Evolutionary conservation across 768 basidiomycete species (phyloP), one percentile per base, ranked within the genome.

Genomic region (Rhodotorula graminis): DNA sequence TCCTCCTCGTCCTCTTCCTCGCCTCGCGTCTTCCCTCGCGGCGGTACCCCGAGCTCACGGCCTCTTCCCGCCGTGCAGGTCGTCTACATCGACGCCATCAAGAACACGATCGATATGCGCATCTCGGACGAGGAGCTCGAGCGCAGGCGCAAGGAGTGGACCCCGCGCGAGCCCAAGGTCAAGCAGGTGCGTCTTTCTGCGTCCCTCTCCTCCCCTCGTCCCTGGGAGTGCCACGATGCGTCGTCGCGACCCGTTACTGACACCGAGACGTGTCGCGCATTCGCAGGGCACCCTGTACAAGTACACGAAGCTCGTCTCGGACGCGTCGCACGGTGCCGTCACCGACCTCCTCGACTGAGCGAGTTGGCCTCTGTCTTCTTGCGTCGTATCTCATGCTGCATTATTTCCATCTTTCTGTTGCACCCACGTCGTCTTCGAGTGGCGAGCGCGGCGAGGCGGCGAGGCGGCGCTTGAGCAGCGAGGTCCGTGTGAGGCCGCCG

Each of bases 251-350:
- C 10, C 4, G 11, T 14, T n/a, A 9, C 44, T 46, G 44, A 46
- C 44, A 12, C 44, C 44, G 6, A 14, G 8, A 14, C 44, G 7
- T 14, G 44, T 37, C 44, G 44, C 44, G 11, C 44, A 3, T 77
- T 78, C 27, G 18, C 62, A 77, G 60, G 82, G 81, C 52, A 78
- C 82, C 2, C 72, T 82, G 23, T 79, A 86, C 85, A 96, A 94
- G 84, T 96, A 96, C 82, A 85, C 87, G 74, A 91, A 92, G 82
- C 82, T 86, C 50, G 95, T 98, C 65, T 86, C 86, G 68, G 94
- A 99, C 80, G 95, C 95, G 19, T 92, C 90, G 80, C 88, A 87
- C 44, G 95, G 95, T 23, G 97, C 94, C 80, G 88, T 93, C 76
- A 94, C 92, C 44, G 92, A 94, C 33, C 31, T 31, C 8, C 16